Conservation (phyloP, 768 basidiomycete species). For the Sporobolomyces roseus region DNA sequence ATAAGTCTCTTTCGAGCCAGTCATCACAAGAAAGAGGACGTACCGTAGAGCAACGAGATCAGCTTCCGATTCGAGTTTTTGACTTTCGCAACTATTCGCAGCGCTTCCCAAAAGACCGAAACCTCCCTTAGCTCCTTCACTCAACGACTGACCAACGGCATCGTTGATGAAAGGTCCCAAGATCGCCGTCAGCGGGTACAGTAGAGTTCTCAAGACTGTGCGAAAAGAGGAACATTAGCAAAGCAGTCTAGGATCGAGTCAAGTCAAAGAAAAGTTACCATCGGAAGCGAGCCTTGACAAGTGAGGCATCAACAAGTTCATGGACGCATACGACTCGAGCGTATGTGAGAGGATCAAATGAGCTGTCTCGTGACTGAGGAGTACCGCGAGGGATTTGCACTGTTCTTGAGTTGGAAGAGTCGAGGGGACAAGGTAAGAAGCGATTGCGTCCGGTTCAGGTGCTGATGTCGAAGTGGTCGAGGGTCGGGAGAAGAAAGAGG, state of each 20-base stretch:
- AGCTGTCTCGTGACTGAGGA: conserved; percentile 88
- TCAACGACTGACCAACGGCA: conserved; percentile 75
- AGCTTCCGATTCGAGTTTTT: conserved; percentile 80
- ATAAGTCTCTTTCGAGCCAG: not conserved
- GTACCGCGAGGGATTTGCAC: conserved; percentile 78
- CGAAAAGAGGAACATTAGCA: conserved; percentile 40
- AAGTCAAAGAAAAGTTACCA: conserved; percentile 10
- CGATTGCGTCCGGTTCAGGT: conserved; percentile 36
- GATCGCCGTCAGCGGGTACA: conserved; percentile 47
- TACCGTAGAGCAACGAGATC: conserved; percentile 42
- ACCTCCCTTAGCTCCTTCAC: conserved; percentile 49
- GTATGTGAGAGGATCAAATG: conserved; percentile 58
- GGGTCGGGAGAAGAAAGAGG: not conserved
- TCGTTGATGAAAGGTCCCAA: conserved; percentile 94
- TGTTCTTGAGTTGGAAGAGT: conserved; percentile 67
- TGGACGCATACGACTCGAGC: conserved; percentile 39
- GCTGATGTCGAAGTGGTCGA: not conserved
- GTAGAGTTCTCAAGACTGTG: conserved; percentile 41
- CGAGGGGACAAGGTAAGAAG: conserved; percentile 50
- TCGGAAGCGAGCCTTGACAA: conserved; percentile 38
- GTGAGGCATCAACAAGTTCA: conserved; percentile 38
- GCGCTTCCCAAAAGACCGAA: conserved; percentile 58
- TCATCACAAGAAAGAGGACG: not conserved
- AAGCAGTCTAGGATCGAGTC: not conserved
- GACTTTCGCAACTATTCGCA: conserved; percentile 68